Evolutionary conservation across 345 rosid genomes (phyloP).

Genomic region (Salix koriyanagi): DNA sequence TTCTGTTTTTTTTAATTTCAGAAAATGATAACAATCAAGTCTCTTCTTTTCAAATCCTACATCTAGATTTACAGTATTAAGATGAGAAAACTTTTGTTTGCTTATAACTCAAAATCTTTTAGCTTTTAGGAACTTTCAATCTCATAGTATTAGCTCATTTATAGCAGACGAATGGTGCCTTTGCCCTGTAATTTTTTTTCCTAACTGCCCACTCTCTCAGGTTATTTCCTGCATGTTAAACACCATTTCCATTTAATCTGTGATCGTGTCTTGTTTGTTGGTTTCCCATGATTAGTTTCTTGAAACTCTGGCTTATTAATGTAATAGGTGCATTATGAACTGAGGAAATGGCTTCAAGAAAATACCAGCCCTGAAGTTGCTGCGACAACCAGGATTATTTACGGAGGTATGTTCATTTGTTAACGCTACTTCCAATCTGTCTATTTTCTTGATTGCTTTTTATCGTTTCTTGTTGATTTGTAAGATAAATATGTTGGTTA

Average conservation of each 20-base stretch:
- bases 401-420: conserved; percentile 60
- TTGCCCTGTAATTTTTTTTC: background rate
- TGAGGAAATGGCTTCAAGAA: conserved; percentile 80
- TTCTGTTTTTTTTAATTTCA: no score
- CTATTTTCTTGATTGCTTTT: background rate
- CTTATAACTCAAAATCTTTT: background rate
- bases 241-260: background rate
- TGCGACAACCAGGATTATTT: conserved; percentile 69
- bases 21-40: no score
- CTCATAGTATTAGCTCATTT: background rate
- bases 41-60: no score
- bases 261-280: background rate
- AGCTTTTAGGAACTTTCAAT: background rate
- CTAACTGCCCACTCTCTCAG: background rate
- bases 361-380: conserved; percentile 67
- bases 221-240: background rate
- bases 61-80: no score
- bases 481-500: background rate
- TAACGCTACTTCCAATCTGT: background rate
- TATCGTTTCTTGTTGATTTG: background rate
- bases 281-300: background rate
- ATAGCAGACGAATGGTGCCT: background rate
- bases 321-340: conserved; percentile 65
- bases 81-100: background rate
- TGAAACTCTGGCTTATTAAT: background rate